A percentile compares a stretch with the other conserved stretches of the same genome.
Conservation (phyloP, 768 basidiomycete species). For the Kondoa subrosea region DNA sequence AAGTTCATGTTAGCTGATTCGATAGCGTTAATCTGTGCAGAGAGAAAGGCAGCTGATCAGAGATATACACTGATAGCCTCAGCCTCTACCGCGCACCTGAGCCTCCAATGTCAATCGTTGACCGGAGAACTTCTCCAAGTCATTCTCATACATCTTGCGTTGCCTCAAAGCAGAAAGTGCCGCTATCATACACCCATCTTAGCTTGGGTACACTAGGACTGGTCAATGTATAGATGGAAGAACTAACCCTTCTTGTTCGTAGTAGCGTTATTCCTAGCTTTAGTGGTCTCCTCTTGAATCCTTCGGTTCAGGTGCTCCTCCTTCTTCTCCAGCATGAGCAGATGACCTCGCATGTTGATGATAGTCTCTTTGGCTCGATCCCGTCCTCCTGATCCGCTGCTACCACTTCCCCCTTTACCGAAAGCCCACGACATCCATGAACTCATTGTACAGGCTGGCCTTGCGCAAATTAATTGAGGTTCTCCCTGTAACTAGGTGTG, state of each 20-base stretch:
- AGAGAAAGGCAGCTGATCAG: background rate
- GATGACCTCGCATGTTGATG: slow-evolving; percentile 71
- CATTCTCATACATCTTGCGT: slow-evolving; percentile 75
- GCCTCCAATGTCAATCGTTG: slow-evolving; percentile 81
- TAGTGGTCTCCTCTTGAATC: slow-evolving; percentile 67
- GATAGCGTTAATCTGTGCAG: slow-evolving; percentile 58
- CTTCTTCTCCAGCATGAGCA: slow-evolving; percentile 98
- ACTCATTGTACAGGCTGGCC: too few relatives aligned
- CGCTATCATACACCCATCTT: slow-evolving; percentile 31
- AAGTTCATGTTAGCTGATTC: slow-evolving; percentile 95
- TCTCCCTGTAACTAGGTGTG: too few relatives aligned
- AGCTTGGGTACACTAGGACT: background rate
- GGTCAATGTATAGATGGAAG: slow-evolving; percentile 1
- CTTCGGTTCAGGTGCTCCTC: slow-evolving; percentile 92
- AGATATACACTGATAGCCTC: background rate
- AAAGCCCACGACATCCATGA: slow-evolving; percentile 1
- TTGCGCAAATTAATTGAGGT: too few relatives aligned
- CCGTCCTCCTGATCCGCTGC: slow-evolving; percentile 36
- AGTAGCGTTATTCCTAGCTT: slow-evolving; percentile 81
- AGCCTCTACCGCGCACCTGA: slow-evolving; percentile 38
- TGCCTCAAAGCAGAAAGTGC: slow-evolving; percentile 78
- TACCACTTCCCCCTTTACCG: background rate
- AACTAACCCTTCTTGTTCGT: slow-evolving; percentile 81
- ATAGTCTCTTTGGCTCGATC: slow-evolving; percentile 81
- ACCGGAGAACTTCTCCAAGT: slow-evolving; percentile 68